Evolutionary conservation across 1,139 yeast species (phyloP), one percentile per base, ranked within the genome.

Genomic region (Schizosaccharomyces versatilis): DNA sequence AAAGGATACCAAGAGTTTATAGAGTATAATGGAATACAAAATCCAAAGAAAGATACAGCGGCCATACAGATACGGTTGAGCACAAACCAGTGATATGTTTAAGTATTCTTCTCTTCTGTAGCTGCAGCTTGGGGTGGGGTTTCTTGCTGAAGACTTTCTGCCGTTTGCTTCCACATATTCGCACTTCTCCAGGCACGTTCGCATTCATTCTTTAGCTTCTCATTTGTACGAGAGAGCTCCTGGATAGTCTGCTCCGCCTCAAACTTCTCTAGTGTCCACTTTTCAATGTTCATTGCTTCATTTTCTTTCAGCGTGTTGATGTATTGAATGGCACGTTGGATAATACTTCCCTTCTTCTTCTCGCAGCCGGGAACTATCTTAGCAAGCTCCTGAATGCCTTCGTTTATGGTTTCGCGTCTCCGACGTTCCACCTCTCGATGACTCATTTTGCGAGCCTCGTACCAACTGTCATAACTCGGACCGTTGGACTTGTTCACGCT

Each of bases 371-470:
- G 97, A 56, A 90, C 79, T 57, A 84, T 71, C 53, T 78, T 77
- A 47, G 94, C 84, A 62, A 90, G 75, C 63, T 81, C 86, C 63
- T 80, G 81, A 65, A 90, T 88, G 10, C 97, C 97, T 54, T 76
- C 74, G 68, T 88, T 90, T 66, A 90, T 90, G 54, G 82, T 79
- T 66, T 90, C 96, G 64, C 99, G 79, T 66, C 99, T 80, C 63
- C 97, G 79, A 65, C 96, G 77, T 70, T 90, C 99, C 38, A 90
- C 98, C 69, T 93, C 98, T 69, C 90, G 90, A 71, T 90, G 99
- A 67, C 85, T 88, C 62, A 84, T 84, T 63, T 84, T 80, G 62
- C 96, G 78, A 65, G 78, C 77, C 61, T 77, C 77, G 65, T 82
- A 88, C 94, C 95, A 86, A 67, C 84, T 95, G 38, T 82, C 93